Evolutionary conservation across 192 early-diverging fungal species (phyloP).

Genomic region (Funneliformis geosporum): DNA sequence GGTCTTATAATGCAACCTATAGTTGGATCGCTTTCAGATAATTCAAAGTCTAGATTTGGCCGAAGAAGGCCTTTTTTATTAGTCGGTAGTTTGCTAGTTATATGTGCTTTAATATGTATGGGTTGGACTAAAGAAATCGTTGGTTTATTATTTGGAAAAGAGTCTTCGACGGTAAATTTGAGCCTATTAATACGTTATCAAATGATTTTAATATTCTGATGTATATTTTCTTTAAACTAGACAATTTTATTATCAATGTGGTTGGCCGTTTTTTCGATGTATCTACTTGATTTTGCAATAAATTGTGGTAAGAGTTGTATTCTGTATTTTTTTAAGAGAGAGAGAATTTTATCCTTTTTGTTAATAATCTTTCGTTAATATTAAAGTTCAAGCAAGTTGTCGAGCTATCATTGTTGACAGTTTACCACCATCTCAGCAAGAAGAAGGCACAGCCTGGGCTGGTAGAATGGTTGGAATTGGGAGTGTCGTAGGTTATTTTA

Average conservation of each 20-base stretch:
- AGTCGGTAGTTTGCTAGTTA: slow-evolving; percentile 64
- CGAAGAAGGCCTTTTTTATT: slow-evolving; percentile 86
- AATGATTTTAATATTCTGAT: slow-evolving; percentile 9
- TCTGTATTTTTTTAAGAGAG: neutral
- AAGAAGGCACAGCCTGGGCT: slow-evolving; percentile 83
- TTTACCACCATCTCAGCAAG: slow-evolving; percentile 79
- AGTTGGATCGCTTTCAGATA: slow-evolving; percentile 83
- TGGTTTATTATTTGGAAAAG: slow-evolving; percentile 34
- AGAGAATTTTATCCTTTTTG: neutral
- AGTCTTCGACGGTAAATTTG: slow-evolving; percentile 21
- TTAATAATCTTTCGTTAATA: neutral
- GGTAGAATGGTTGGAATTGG: slow-evolving; percentile 86
- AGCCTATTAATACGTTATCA: neutral
- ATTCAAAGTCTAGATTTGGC: slow-evolving; percentile 69
- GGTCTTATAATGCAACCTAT: slow-evolving; percentile 79
- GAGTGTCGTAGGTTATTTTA: slow-evolving; percentile 84
- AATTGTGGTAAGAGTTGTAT: slow-evolving; percentile 61
- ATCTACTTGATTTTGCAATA: slow-evolving; percentile 90
- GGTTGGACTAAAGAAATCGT: slow-evolving; percentile 81
- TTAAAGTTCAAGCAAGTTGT: slow-evolving; percentile 75
- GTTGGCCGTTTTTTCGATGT: slow-evolving; percentile 81
- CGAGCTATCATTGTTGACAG: slow-evolving; percentile 89
- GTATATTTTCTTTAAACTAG: slow-evolving; percentile 27
- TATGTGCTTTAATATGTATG: slow-evolving; percentile 66
- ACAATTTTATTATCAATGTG: slow-evolving; percentile 50